These are phyloP conservation scores for Suhomyces sp. DNA, from an alignment of 805 yeast genomes.

Conservation along the genomic window DNA sequence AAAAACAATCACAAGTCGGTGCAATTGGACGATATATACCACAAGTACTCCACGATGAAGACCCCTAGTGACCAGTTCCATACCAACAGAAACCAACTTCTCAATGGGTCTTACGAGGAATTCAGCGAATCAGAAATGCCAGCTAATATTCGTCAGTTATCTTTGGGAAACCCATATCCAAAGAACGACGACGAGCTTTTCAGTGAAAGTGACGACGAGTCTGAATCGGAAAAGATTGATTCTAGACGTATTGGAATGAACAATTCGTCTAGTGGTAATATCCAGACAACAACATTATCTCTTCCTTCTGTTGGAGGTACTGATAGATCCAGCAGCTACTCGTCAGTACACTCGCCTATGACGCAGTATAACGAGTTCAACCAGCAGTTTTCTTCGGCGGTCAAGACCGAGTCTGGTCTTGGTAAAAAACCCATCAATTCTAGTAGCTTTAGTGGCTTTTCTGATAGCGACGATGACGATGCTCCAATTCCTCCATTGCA, in stretches of 20 bases:
- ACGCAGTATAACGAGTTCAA: slow-evolving; percentile 43
- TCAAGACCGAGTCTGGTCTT: slow-evolving; percentile 4
- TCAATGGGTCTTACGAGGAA: slow-evolving; percentile 36
- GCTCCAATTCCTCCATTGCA: slow-evolving; percentile 24
- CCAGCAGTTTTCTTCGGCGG: slow-evolving; percentile 32
- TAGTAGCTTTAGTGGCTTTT: slow-evolving; percentile 8
- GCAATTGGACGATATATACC: slow-evolving; percentile 43
- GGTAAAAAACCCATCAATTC: slow-evolving; percentile 1
- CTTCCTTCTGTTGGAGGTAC: slow-evolving; percentile 21
- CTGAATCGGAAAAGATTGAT: slow-evolving; percentile 18
- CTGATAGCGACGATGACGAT: slow-evolving; percentile 15
- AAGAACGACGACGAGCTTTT: slow-evolving; percentile 36
- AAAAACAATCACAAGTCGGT: slow-evolving; percentile 30
- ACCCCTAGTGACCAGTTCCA: slow-evolving; percentile 41
- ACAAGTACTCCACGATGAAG: slow-evolving; percentile 37
- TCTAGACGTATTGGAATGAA: slow-evolving; percentile 18
- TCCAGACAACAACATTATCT: slow-evolving; percentile 13
- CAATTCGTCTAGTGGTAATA: slow-evolving; percentile 4
- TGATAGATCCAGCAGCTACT: slow-evolving; percentile 30
- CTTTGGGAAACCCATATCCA: slow-evolving; percentile 32
- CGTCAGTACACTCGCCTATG: slow-evolving; percentile 42
- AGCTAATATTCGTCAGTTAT: slow-evolving; percentile 24
- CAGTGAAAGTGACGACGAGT: slow-evolving; percentile 30
- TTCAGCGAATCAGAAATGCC: slow-evolving; percentile 36
- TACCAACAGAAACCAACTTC: slow-evolving; percentile 29